Evolutionary conservation across 1,139 yeast genomes (phyloP).

Genomic region (Eremothecium sinecaudum): DNA sequence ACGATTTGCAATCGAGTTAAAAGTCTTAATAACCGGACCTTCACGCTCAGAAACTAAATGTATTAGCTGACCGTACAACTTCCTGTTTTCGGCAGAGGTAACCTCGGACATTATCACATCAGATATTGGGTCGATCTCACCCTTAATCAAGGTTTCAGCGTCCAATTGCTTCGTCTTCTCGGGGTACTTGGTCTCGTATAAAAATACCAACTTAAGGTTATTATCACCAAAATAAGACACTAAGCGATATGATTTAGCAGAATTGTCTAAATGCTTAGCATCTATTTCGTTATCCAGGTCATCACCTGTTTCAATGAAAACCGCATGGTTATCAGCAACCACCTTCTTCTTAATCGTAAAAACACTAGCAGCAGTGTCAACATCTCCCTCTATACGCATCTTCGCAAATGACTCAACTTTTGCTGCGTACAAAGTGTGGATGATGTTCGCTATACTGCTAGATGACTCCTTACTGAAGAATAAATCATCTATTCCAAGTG

Average conservation of each 20-base stretch:
- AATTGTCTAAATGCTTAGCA: conserved; percentile 55
- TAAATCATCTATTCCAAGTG: conserved; percentile 83
- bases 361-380: conserved; percentile 7
- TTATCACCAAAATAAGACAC: conserved; percentile 77
- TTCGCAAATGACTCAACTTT: conserved; percentile 78
- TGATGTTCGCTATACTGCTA: conserved; percentile 67
- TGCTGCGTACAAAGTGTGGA: conserved; percentile 82
- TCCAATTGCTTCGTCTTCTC: conserved; percentile 30
- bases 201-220: conserved; percentile 71
- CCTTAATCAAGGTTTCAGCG: conserved; percentile 28
- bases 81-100: conserved; percentile 72
- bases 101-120: conserved; percentile 73
- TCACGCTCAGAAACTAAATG: conserved; percentile 61
- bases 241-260: conserved; percentile 50
- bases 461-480: conserved; percentile 84
- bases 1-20: conserved; percentile 60
- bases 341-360: conserved; percentile 25
- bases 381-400: conserved; percentile 31
- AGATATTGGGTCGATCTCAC: conserved; percentile 56
- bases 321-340: conserved; percentile 70
- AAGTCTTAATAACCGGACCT: conserved; percentile 90
- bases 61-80: conserved; percentile 65
- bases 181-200: conserved; percentile 64
- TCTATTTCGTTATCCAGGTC: conserved; percentile 62
- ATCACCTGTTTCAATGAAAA: conserved; percentile 63